phyloP scores from a whole-genome alignment of 139 green algal species.

The Chlorella vulgaris region DNA sequence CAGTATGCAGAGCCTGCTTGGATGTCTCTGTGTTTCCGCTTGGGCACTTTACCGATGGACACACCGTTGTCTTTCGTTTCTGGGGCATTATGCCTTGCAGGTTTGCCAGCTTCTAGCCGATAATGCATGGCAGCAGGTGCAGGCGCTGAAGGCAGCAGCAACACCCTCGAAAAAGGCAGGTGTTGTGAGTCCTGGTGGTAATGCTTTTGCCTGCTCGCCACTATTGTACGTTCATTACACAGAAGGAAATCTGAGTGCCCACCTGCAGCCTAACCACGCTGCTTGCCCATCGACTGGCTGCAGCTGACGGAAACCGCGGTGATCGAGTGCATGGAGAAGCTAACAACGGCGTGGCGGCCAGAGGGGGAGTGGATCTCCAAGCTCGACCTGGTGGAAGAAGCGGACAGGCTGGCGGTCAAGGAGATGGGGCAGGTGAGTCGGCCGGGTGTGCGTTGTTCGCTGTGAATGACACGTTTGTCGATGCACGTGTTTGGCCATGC shows the following conservation, averaged over 20 bases:
- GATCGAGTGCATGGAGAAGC: conserved; percentile 26
- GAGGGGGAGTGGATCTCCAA: conserved; percentile 81
- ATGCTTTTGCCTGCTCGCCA: not conserved
- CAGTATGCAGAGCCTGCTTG: not conserved
- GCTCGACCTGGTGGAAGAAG: conserved; percentile 76
- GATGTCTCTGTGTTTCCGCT: not conserved
- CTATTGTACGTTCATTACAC: not conserved
- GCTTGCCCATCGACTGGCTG: not conserved
- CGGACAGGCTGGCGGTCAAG: conserved; percentile 59
- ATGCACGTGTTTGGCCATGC: not conserved
- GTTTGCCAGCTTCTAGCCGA: conserved; percentile 56
- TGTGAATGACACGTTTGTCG: not conserved
- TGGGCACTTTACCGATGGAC: not conserved
- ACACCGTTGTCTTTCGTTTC: too few relatives aligned
- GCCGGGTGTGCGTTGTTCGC: not conserved
- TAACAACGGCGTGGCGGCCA: conserved; percentile 20
- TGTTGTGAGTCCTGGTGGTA: not conserved
- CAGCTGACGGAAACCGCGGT: conserved; percentile 23
- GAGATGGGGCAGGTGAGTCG: conserved; percentile 56
- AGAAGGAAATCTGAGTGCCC: not conserved
- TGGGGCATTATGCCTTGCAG: not conserved
- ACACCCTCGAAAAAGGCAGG: conserved; percentile 11
- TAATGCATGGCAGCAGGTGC: conserved; percentile 46
- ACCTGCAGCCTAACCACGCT: not conserved
- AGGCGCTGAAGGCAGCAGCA: conserved; percentile 40